A percentile compares a stretch with the other conserved stretches of the same genome.
Evolutionary conservation across 768 basidiomycete genomes (phyloP).

Genomic region (Hericium rajendrae): DNA sequence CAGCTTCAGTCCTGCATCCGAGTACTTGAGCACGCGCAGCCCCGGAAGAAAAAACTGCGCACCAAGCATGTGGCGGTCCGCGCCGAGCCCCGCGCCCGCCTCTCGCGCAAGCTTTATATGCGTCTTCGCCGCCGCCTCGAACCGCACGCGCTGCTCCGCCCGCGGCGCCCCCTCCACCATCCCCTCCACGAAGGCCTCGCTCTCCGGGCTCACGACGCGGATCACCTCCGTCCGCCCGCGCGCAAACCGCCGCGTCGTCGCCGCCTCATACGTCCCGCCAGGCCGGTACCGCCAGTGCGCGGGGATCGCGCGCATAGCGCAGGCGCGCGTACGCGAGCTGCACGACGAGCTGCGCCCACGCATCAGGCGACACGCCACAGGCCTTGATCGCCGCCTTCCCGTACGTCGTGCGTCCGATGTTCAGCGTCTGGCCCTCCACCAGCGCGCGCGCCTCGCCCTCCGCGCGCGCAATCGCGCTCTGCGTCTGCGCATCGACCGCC

Average conservation of each 20-base stretch:
- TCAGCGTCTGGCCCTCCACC: slow-evolving; percentile 52
- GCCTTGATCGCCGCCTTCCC: slow-evolving; percentile 83
- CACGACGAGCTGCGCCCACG: slow-evolving; percentile 88
- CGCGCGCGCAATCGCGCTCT: slow-evolving; percentile 46
- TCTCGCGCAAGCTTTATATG: slow-evolving; percentile 59
- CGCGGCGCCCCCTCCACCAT: slow-evolving; percentile 49
- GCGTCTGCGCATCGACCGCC: slow-evolving; percentile 39
- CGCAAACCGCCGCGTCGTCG: slow-evolving; percentile 78
- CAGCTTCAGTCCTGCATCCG: slow-evolving; percentile 56
- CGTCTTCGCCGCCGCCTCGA: slow-evolving; percentile 50
- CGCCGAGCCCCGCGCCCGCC: slow-evolving; percentile 60
- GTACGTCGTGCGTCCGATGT: slow-evolving; percentile 58
- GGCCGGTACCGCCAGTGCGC: slow-evolving; percentile 29
- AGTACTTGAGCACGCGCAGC: neutral
- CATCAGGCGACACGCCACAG: slow-evolving; percentile 86
- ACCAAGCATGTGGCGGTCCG: slow-evolving; percentile 88
- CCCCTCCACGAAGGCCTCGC: slow-evolving; percentile 64
- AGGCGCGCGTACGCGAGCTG: slow-evolving; percentile 83
- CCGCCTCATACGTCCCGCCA: slow-evolving; percentile 91
- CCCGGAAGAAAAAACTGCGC: slow-evolving; percentile 12
- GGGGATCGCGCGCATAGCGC: slow-evolving; percentile 26
- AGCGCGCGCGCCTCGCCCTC: slow-evolving; percentile 47
- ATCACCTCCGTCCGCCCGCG: slow-evolving; percentile 95
- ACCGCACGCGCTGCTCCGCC: slow-evolving; percentile 40
- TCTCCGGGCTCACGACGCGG: slow-evolving; percentile 67